Conservation (phyloP, 192 early-diverging fungal genomes). For the Dissophora globulifera region DNA sequence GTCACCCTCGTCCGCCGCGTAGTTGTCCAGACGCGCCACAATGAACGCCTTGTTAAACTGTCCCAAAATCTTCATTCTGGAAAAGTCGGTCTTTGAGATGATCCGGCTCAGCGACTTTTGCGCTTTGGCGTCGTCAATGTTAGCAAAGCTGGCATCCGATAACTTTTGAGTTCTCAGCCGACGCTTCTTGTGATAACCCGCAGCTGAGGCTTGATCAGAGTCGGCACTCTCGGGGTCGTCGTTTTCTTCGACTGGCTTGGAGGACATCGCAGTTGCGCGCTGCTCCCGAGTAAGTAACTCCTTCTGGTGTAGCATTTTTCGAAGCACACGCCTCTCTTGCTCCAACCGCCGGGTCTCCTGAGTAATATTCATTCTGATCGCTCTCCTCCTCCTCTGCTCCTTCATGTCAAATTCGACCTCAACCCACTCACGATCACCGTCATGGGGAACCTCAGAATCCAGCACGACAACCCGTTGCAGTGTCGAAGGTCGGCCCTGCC, state of each 20-base stretch:
- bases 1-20: background rate
- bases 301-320: background rate
- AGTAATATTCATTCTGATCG: slow-evolving; percentile 23
- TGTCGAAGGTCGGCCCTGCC: background rate
- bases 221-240: slow-evolving; percentile 16
- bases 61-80: slow-evolving; percentile 85
- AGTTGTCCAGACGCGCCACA: slow-evolving; percentile 69
- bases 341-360: slow-evolving; percentile 13
- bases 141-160: slow-evolving; percentile 53
- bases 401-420: slow-evolving; percentile 40
- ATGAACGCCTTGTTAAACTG: slow-evolving; percentile 99
- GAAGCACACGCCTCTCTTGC: background rate
- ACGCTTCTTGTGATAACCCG: slow-evolving; percentile 3
- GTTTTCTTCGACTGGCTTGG: background rate
- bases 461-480: slow-evolving; percentile 30
- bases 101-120: slow-evolving; percentile 57
- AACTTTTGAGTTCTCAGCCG: slow-evolving; percentile 11
- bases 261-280: background rate
- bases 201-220: slow-evolving; percentile 17
- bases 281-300: background rate
- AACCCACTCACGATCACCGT: slow-evolving; percentile 40
- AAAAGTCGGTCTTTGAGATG: slow-evolving; percentile 85
- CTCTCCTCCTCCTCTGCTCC: slow-evolving; percentile 23
- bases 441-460: slow-evolving; percentile 21
- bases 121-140: slow-evolving; percentile 60